A percentile compares a stretch with the other conserved stretches of the same genome.
These are phyloP conservation scores for Boletus semigastroideus DNA, from an alignment of 1,284 basidiomycete genomes.

Conservation along the genomic window DNA sequence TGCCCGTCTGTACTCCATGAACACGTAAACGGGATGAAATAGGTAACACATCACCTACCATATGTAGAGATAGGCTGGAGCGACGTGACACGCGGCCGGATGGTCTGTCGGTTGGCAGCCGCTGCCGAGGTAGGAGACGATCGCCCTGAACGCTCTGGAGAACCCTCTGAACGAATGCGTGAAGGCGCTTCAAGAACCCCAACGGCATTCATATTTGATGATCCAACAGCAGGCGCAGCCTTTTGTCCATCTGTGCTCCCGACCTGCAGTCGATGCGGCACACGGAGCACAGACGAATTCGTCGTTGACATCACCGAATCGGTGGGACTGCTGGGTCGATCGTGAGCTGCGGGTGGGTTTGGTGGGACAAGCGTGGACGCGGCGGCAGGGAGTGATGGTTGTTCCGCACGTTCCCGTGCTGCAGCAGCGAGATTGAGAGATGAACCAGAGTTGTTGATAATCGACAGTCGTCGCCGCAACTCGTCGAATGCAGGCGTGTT, in stretches of 20 bases:
- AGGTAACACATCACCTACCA: slow-evolving; percentile 49
- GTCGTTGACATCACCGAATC: slow-evolving; percentile 70
- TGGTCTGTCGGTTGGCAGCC: slow-evolving; percentile 47
- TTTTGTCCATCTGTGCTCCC: slow-evolving; percentile 73
- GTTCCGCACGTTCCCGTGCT: slow-evolving; percentile 45
- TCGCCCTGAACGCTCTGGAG: slow-evolving; percentile 65
- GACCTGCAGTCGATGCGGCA: slow-evolving; percentile 59
- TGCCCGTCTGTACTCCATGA: slow-evolving; percentile 62
- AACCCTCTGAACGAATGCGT: slow-evolving; percentile 59
- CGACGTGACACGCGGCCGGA: slow-evolving; percentile 48
- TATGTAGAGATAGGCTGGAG: slow-evolving; percentile 65
- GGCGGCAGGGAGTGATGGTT: slow-evolving; percentile 30
- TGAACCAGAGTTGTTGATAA: slow-evolving; percentile 66
- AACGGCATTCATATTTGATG: slow-evolving; percentile 73
- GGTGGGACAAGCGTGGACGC: slow-evolving; percentile 34
- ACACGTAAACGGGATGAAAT: not conserved
- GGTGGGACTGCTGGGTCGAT: slow-evolving; percentile 68
- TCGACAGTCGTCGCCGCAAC: slow-evolving; percentile 65
- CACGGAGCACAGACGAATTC: slow-evolving; percentile 61
- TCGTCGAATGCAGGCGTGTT: slow-evolving; percentile 67
- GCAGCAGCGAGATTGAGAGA: slow-evolving; percentile 51
- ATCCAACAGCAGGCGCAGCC: slow-evolving; percentile 81
- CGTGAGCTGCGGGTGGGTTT: slow-evolving; percentile 36
- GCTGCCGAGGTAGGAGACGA: slow-evolving; percentile 67
- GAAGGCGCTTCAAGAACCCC: slow-evolving; percentile 74